Base-by-base conservation (phyloP, 2,329 filamentous ascomycete genomes). In the Fusarium penzigii region DNA sequence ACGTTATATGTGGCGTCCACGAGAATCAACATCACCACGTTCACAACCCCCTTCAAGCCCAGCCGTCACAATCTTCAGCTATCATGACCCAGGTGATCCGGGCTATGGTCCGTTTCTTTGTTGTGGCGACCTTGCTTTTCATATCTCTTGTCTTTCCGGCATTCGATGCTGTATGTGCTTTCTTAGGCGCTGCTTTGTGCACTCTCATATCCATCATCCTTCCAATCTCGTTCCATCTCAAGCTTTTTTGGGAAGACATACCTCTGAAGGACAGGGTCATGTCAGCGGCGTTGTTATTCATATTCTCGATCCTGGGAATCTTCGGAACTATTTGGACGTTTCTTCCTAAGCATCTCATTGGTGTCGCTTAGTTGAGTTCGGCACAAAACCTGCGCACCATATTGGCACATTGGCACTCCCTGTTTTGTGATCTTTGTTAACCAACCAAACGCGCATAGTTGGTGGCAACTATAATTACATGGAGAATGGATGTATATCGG, bases 131-230 rank as follows among this genome's bases (percentile, higher is more conserved):
- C 3, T 90, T 97, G 63, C 81, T 97, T 32, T 67, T 83, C 44
- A 88, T 97, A 53, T 85, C 92, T 7, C 78, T 85, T 44, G 54
- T 79, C 2, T 83, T 85, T 65, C 92, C 92, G 1, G 83, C 85
- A 0, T 96, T 96, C 66, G 92, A 96, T 68, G 86, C 87, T 47
- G 92, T 96, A 66, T 96, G 96, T 86, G 89, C 89, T 5, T 86
- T 96, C 56, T 86, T 97, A 75, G 93, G 94, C 12, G 90, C 89
- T 39, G 88, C 92, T 4, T 81, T 96, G 14, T 97, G 93, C 74
- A 96, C 96, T 64, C 90, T 90, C 16, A 95, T 97, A 59, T 97
- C 93, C 72, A 86, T 97, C 59, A 92, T 96, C 16, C 70, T 99
- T 46, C 94, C 93, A 1, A 76, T 96, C 32, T 82, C 86, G 5